These are phyloP conservation scores for Aspergillus carbonarius DNA, from an alignment of 2,329 filamentous ascomycete species.

Conservation along the genomic window DNA sequence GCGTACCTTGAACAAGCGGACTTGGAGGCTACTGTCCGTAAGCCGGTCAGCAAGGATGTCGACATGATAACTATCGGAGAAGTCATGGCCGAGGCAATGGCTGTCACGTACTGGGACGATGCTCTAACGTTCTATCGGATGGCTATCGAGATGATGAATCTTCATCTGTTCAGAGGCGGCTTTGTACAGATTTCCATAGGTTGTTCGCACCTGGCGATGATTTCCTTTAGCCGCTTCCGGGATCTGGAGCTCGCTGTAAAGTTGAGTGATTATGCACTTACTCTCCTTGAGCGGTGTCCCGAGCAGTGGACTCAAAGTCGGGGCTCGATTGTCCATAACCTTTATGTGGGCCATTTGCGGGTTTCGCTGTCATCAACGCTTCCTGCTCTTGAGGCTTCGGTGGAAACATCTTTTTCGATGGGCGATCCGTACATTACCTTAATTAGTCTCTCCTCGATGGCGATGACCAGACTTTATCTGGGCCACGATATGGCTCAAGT, in stretches of 20 bases:
- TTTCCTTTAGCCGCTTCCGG: conserved; percentile 58
- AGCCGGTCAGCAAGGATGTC: conserved; percentile 44
- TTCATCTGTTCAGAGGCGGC: conserved; percentile 55
- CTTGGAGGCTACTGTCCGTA: conserved; percentile 38
- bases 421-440: conserved; percentile 60
- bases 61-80: conserved; percentile 49
- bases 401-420: conserved; percentile 57
- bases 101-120: conserved; percentile 61
- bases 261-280: conserved; percentile 54
- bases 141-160: conserved; percentile 57
- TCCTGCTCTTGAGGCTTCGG: conserved; percentile 52
- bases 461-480: conserved; percentile 56
- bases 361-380: conserved; percentile 54
- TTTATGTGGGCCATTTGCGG: conserved; percentile 63
- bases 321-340: conserved; percentile 56
- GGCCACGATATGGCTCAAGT: conserved; percentile 59
- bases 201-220: conserved; percentile 58
- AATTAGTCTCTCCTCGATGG: conserved; percentile 59
- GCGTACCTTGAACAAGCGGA: conserved; percentile 61
- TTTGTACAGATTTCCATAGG: conserved; percentile 60
- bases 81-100: conserved; percentile 58
- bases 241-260: conserved; percentile 56
- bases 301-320: conserved; percentile 57
- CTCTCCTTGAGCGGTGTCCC: conserved; percentile 53
- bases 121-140: conserved; percentile 59